A percentile compares a stretch with the other conserved stretches of the same genome.
Evolutionary conservation across 768 basidiomycete species (phyloP).

Genomic region (Pleurotus salmoneostramineus): DNA sequence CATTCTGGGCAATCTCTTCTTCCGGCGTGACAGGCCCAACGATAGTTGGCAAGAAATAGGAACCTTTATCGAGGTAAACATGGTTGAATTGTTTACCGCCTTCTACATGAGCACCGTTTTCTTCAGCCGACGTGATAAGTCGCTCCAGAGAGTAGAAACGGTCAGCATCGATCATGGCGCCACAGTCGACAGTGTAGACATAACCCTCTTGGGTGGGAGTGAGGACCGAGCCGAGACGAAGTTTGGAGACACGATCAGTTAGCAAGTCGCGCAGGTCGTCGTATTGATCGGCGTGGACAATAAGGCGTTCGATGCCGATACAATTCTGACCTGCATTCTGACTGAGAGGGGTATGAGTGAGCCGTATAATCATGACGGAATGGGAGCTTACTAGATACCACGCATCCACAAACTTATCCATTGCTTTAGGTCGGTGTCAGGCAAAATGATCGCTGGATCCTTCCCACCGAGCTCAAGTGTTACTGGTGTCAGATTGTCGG

Average conservation of each 20-base stretch:
- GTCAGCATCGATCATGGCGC: slow-evolving; percentile 78
- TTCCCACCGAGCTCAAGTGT: slow-evolving; percentile 95
- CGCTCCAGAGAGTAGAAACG: slow-evolving; percentile 67
- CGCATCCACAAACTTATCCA: slow-evolving; percentile 86
- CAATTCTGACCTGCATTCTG: slow-evolving; percentile 96
- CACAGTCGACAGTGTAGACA: slow-evolving; percentile 75
- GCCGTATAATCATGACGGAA: neutral
- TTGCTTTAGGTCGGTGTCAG: slow-evolving; percentile 75
- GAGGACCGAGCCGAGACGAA: slow-evolving; percentile 79
- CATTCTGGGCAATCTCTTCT: slow-evolving; percentile 77
- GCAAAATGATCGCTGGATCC: slow-evolving; percentile 89
- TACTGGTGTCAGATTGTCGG: slow-evolving; percentile 84
- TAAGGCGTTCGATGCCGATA: slow-evolving; percentile 91
- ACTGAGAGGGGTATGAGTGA: slow-evolving; percentile 33
- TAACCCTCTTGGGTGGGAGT: slow-evolving; percentile 64
- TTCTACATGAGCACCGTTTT: slow-evolving; percentile 58
- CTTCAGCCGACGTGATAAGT: slow-evolving; percentile 65
- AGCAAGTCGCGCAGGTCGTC: slow-evolving; percentile 70
- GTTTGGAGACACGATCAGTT: slow-evolving; percentile 53
- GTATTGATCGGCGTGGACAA: slow-evolving; percentile 79
- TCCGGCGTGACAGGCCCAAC: slow-evolving; percentile 69
- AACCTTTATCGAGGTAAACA: slow-evolving; percentile 63
- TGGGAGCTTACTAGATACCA: slow-evolving; percentile 73
- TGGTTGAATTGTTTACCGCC: slow-evolving; percentile 70
- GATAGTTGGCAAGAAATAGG: slow-evolving; percentile 86